phyloP scores from a whole-genome alignment of 257 asterid species.

The Oldenlandia corymbosa region DNA sequence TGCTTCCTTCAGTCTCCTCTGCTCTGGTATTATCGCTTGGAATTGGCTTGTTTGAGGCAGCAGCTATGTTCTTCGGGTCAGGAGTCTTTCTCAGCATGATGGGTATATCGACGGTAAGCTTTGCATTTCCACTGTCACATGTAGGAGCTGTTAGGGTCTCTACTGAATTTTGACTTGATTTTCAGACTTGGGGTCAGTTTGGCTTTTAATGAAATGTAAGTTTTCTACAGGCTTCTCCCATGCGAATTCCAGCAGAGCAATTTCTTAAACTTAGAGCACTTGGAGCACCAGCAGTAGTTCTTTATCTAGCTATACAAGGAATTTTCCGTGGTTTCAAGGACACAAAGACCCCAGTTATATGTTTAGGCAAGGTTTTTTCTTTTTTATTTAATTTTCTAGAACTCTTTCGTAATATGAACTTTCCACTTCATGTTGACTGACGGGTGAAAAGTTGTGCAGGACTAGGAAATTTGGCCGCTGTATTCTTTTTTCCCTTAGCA shows the following conservation, averaged over 20 bases:
- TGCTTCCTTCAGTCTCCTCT: slow-evolving; percentile 38
- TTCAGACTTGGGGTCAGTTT: too few relatives aligned
- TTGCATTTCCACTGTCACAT: not conserved
- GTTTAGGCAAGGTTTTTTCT: slow-evolving; percentile 30
- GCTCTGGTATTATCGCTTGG: slow-evolving; percentile 38
- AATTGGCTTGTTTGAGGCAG: slow-evolving; percentile 38
- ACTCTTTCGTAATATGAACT: not conserved
- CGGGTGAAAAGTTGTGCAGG: slow-evolving; percentile 23
- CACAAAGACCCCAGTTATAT: slow-evolving; percentile 35
- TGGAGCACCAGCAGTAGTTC: slow-evolving; percentile 49
- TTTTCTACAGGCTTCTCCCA: slow-evolving; percentile 31
- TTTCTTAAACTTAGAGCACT: slow-evolving; percentile 44
- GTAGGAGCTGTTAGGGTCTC: not conserved
- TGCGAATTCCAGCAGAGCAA: slow-evolving; percentile 34
- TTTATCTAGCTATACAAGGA: slow-evolving; percentile 40
- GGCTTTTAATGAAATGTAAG: too few relatives aligned
- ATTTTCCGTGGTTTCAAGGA: slow-evolving; percentile 42
- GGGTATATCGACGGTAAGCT: slow-evolving; percentile 34
- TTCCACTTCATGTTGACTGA: not conserved
- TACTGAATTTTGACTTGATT: not conserved
- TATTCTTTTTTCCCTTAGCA: slow-evolving; percentile 33
- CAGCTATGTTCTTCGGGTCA: slow-evolving; percentile 36
- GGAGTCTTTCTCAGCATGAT: slow-evolving; percentile 37
- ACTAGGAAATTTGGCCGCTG: slow-evolving; percentile 33
- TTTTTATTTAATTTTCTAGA: not conserved